Percentiles rank a stretch among this genome's conserved stretches.
phyloP scores from a whole-genome alignment of 2,329 filamentous ascomycete genomes.

The Sclerotinia sclerotiorum region DNA sequence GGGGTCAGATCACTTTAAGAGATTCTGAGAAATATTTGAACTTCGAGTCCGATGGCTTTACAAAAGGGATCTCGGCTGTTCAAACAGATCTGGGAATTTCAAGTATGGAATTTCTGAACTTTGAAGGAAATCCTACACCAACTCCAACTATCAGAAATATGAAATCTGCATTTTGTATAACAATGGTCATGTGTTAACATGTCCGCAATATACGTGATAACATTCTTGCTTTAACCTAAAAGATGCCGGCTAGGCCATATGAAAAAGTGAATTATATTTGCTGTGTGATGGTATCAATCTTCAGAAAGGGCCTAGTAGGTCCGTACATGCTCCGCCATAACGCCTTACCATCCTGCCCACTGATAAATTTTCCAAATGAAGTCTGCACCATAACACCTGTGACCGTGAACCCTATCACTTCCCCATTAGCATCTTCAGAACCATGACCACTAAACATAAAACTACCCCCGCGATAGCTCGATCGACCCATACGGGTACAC shows the following conservation, averaged over 20 bases:
- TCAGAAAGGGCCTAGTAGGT: background rate
- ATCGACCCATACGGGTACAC: slow-evolving; percentile 74
- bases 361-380: background rate
- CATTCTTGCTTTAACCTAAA: background rate
- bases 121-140: background rate
- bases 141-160: background rate
- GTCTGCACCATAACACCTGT: background rate
- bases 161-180: background rate
- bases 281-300: slow-evolving; percentile 13
- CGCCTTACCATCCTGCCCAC: background rate
- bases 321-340: background rate
- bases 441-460: slow-evolving; percentile 67
- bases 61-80: background rate
- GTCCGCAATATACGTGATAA: background rate
- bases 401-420: background rate
- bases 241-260: background rate
- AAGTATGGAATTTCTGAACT: background rate
- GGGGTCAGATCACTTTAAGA: background rate
- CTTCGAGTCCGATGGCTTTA: background rate
- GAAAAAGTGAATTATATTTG: background rate
- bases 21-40: background rate
- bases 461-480: slow-evolving; percentile 73
- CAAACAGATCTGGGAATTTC: too few species aligned
- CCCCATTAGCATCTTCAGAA: slow-evolving; percentile 53
- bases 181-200: background rate